Evolutionary conservation across 495 filamentous ascomycete species (phyloP), one percentile per base, ranked within the genome.

Genomic region (Opeltia flavorubescens): DNA sequence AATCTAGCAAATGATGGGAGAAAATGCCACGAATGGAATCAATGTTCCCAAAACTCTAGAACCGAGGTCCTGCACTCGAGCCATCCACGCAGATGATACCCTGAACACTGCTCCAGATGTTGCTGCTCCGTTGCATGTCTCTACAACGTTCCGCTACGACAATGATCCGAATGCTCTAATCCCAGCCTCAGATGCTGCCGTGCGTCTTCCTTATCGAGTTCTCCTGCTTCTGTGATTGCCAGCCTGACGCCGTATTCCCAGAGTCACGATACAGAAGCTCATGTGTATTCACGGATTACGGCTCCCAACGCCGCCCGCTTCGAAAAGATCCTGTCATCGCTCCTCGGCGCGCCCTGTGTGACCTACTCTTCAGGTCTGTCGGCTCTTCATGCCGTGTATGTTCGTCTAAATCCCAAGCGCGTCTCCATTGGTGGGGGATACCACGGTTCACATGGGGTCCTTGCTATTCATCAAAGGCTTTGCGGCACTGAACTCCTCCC

Each of bases 381-480:
- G 1, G 85, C 88, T 47, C 86, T 95, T 62, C 83, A 95, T 64
- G 88, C 83, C 15, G 66, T 86, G 18, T 69, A 95, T 13, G 71
- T 84, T 8, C 76, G 78, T 51, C 66, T 91, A 5, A 85, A 87
- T 59, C 91, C 91, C 1, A 74, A 73, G 39, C 76, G 77, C 33
- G 74, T 98, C 38, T 74, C 84, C 54, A 82, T 95, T 51, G 78
- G 79, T 28, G 78, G 71, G 39, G 86, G 84, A 28, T 98, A 98
- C 64, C 91, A 98, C 66, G 91, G 91, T 55, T 89, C 83, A 63
- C 87, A 94, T 63, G 86, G 82, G 46, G 80, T 94, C 17, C 72
- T 95, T 46, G 59, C 60, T 5, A 60, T 98, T 40, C 70, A 89
- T 47, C 55, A 67, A 48, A 80, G 80, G 50, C 72, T 94, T 15